phyloP scores from a whole-genome alignment of 225 moss, liverwort and hornwort species.

The Polytrichum commune region DNA sequence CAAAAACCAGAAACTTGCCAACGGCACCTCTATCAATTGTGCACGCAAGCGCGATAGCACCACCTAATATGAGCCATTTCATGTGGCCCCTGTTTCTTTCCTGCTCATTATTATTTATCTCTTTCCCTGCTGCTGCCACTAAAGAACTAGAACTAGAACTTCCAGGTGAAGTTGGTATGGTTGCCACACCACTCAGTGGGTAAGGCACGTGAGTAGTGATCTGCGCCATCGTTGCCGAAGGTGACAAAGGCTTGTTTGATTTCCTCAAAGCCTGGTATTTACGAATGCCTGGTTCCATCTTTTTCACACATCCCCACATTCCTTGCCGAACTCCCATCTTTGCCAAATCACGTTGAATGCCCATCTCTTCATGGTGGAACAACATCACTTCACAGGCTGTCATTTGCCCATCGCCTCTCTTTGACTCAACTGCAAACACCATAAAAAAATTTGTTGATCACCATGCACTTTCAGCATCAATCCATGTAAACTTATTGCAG shows the following conservation, averaged over 20 bases:
- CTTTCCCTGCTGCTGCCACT: conserved; percentile 13
- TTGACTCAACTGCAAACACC: conserved; percentile 64
- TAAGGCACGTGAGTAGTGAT: conserved; percentile 45
- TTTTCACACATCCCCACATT: conserved; percentile 97
- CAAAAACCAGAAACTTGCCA: conserved; percentile 87
- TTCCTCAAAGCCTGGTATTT: conserved; percentile 50
- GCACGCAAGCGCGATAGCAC: conserved; percentile 85
- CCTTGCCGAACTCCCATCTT: conserved; percentile 86
- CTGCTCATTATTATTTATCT: neutral
- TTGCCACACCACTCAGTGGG: conserved; percentile 18
- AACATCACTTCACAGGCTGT: conserved; percentile 71
- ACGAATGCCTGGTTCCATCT: conserved; percentile 73
- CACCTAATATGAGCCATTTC: conserved; percentile 82
- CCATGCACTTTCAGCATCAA: too few species aligned
- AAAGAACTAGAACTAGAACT: conserved; percentile 19
- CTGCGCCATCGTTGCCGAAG: conserved; percentile 48
- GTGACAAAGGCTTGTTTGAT: conserved; percentile 42
- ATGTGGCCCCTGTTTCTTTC: conserved; percentile 42
- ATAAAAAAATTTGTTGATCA: too few species aligned
- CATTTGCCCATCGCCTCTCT: conserved; percentile 54
- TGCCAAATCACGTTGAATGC: conserved; percentile 88
- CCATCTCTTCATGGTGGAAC: conserved; percentile 95
- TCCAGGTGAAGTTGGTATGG: neutral
- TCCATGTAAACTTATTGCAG: too few species aligned
- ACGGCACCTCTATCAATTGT: conserved; percentile 88